These are phyloP conservation scores for Gentiana dahurica DNA, from an alignment of 257 asterid genomes.

Conservation along the genomic window DNA sequence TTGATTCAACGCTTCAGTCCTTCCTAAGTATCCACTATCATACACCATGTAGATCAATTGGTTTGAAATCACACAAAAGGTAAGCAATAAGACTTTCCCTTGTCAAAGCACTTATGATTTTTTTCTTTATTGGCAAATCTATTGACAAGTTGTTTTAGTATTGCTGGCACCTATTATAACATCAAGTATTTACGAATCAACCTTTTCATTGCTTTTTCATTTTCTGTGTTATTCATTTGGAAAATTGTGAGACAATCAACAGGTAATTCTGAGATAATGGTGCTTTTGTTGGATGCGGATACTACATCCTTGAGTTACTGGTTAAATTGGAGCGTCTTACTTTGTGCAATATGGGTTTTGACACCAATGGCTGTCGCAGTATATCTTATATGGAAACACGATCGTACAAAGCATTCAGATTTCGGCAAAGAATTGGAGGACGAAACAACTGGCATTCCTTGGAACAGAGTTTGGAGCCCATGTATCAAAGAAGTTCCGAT, in stretches of 20 bases:
- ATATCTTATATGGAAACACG: slow-evolving; percentile 61
- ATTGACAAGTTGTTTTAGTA: no score
- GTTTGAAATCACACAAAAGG: no score
- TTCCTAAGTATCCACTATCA: no score
- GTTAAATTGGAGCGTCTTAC: slow-evolving; percentile 73
- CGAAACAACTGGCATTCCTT: slow-evolving; percentile 13
- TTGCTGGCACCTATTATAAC: no score
- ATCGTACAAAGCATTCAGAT: slow-evolving; percentile 23
- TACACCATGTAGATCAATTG: no score
- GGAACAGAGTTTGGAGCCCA: slow-evolving; percentile 61
- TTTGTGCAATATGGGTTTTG: slow-evolving; percentile 67
- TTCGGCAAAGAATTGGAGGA: slow-evolving; percentile 17
- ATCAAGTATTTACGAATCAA: no score
- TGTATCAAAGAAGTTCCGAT: slow-evolving; percentile 54
- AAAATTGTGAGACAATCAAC: not conserved
- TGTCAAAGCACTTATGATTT: no score
- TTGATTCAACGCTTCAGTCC: no score
- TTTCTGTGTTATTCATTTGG: not conserved
- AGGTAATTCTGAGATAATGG: slow-evolving; percentile 46
- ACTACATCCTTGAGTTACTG: slow-evolving; percentile 63
- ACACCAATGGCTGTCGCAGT: slow-evolving; percentile 36
- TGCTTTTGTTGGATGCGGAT: slow-evolving; percentile 35
- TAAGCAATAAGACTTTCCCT: no score
- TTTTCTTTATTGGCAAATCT: no score
- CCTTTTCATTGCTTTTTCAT: no score